Percentiles rank a stretch among this genome's conserved stretches.
phyloP scores from a whole-genome alignment of 2,329 filamentous ascomycete species.

The Cercospora berteroae region DNA sequence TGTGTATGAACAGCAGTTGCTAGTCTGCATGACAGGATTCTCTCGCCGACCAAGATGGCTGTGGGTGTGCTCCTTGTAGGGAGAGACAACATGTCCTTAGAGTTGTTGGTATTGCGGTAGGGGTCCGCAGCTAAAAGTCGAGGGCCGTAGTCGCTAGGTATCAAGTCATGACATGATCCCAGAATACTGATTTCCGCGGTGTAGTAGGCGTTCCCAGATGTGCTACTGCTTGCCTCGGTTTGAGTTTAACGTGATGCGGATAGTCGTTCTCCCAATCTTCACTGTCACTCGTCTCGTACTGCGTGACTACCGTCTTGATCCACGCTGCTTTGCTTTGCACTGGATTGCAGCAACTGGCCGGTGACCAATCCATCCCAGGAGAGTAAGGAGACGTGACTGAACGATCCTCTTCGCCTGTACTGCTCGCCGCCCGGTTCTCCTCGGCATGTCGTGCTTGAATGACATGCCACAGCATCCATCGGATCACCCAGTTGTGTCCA shows the following conservation, averaged over 20 bases:
- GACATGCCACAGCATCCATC: conserved; percentile 28
- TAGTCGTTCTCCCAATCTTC: conserved; percentile 15
- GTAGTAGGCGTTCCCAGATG: not conserved
- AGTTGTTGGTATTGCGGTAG: not conserved
- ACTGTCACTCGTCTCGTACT: conserved; percentile 17
- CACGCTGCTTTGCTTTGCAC: conserved; percentile 3
- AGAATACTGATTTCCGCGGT: conserved; percentile 3
- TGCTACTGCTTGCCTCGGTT: not conserved
- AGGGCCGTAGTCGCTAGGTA: not conserved
- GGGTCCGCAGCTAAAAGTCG: not conserved
- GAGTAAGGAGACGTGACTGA: conserved; percentile 20
- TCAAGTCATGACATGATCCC: conserved; percentile 12
- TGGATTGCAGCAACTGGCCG: not conserved
- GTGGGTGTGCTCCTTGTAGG: not conserved
- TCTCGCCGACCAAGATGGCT: not conserved
- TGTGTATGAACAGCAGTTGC: not conserved
- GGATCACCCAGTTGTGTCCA: conserved; percentile 26
- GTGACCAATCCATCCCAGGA: conserved; percentile 13
- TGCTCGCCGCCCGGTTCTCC: conserved; percentile 14
- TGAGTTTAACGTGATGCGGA: not conserved
- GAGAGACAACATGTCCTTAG: too few species aligned
- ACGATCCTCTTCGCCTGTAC: conserved; percentile 18
- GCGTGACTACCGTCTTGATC: not conserved
- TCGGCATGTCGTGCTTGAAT: conserved; percentile 13
- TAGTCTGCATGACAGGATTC: not conserved